These are phyloP conservation scores for Didymella exigua DNA, from an alignment of 2,329 filamentous ascomycete genomes.

Conservation along the genomic window DNA sequence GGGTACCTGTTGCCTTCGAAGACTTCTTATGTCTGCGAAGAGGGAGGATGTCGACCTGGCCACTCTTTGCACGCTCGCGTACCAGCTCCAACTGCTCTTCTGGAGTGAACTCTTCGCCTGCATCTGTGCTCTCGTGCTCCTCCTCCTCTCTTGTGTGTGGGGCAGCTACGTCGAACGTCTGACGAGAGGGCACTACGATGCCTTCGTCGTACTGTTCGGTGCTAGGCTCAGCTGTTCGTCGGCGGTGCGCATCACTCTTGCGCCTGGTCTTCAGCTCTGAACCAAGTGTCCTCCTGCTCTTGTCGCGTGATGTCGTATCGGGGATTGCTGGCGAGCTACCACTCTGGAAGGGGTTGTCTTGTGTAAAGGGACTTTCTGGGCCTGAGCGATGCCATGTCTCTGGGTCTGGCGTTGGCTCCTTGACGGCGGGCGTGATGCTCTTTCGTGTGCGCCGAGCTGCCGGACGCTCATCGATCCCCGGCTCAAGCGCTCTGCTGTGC, in stretches of 20 bases:
- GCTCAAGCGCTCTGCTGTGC: conserved; percentile 49
- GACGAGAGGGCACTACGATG: conserved; percentile 60
- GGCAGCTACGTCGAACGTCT: conserved; percentile 64
- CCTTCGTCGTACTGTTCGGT: conserved; percentile 58
- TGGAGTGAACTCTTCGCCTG: conserved; percentile 91
- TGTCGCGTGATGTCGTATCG: conserved; percentile 46
- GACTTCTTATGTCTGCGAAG: conserved; percentile 39
- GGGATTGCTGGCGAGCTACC: conserved; percentile 69
- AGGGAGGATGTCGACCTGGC: conserved; percentile 58
- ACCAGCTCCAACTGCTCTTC: conserved; percentile 80
- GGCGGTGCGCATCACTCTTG: conserved; percentile 51
- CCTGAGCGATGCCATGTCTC: conserved; percentile 51
- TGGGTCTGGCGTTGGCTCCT: conserved; percentile 57
- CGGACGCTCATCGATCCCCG: conserved; percentile 43
- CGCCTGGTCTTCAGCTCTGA: conserved; percentile 49
- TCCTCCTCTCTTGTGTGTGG: conserved; percentile 51
- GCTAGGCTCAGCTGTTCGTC: conserved; percentile 51
- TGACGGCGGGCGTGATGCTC: conserved; percentile 49
- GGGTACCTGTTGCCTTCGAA: conserved; percentile 53
- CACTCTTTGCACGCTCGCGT: conserved; percentile 67
- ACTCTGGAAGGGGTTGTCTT: conserved; percentile 93
- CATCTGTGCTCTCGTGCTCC: conserved; percentile 59
- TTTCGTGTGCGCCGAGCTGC: conserved; percentile 46
- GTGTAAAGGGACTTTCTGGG: conserved; percentile 74
- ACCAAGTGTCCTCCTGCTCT: conserved; percentile 58